A percentile compares a stretch with the other conserved stretches of the same genome.
These are phyloP conservation scores for Crepidotus variabilis DNA, from an alignment of 768 basidiomycete species.

Conservation along the genomic window DNA sequence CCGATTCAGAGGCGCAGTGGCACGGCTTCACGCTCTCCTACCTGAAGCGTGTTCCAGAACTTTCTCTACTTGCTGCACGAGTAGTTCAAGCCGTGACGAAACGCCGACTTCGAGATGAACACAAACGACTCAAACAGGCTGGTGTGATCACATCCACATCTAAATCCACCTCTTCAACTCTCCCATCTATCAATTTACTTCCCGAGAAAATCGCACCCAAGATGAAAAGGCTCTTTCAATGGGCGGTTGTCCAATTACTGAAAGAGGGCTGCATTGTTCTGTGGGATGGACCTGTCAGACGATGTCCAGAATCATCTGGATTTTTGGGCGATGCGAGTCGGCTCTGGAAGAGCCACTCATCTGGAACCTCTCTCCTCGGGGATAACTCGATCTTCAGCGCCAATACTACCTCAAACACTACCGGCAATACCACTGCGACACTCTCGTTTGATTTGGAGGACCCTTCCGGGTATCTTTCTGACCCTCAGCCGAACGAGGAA, in stretches of 20 bases:
- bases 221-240: constrained; percentile 66
- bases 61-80: constrained; percentile 57
- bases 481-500: constrained; percentile 58
- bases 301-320: constrained; percentile 19
- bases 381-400: constrained; percentile 29
- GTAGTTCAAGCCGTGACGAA: constrained; percentile 61
- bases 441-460: constrained; percentile 17
- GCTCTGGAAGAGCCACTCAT: constrained; percentile 48
- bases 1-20: constrained; percentile 2
- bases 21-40: constrained; percentile 70
- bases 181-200: constrained; percentile 6
- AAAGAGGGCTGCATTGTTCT: constrained; percentile 72
- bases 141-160: constrained; percentile 9
- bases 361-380: constrained; percentile 19
- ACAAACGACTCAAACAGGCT: constrained; percentile 36
- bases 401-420: constrained; percentile 7
- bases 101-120: constrained; percentile 47
- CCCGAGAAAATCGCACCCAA: constrained; percentile 32
- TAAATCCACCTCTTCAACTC: constrained; percentile 3
- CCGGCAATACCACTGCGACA: constrained; percentile 8
- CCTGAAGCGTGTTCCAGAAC: constrained; percentile 72
- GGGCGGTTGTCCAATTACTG: constrained; percentile 59
- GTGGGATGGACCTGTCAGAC: constrained; percentile 61
- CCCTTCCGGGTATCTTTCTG: constrained; percentile 53
- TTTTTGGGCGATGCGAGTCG: constrained; percentile 17